phyloP scores from a whole-genome alignment of 2,329 filamentous ascomycete genomes.

The Aplosporella prunicola region DNA sequence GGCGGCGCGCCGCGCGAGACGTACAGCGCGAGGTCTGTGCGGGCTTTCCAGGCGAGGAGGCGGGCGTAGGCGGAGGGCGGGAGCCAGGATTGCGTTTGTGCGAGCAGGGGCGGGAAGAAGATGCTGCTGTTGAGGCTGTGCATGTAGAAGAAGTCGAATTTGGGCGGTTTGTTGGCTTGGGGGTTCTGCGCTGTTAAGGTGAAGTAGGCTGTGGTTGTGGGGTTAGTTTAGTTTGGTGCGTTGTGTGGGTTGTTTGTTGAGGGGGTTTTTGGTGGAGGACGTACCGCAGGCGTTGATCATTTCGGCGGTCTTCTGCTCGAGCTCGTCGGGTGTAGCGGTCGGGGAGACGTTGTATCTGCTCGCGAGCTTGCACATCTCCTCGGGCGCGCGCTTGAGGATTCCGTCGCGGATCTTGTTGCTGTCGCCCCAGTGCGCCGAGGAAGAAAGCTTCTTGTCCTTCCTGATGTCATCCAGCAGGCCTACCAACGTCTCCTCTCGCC shows the following conservation, averaged over 20 bases:
- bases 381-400: constrained; percentile 51
- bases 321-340: constrained; percentile 37
- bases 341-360: constrained; percentile 43
- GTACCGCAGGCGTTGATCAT: constrained; percentile 59
- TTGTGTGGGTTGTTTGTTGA: not conserved
- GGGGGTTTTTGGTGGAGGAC: constrained; percentile 9
- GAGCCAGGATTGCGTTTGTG: constrained; percentile 47
- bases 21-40: constrained; percentile 66
- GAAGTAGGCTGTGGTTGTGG: constrained; percentile 40
- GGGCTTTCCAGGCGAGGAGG: constrained; percentile 73
- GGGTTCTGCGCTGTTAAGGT: constrained; percentile 54
- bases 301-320: constrained; percentile 50
- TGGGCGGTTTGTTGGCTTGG: constrained; percentile 54
- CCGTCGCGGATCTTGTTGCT: constrained; percentile 60
- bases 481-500: constrained; percentile 37
- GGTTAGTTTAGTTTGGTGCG: not conserved
- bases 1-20: constrained; percentile 55
- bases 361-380: constrained; percentile 54
- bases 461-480: constrained; percentile 54
- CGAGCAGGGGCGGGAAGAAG: constrained; percentile 57
- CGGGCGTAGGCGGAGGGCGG: constrained; percentile 52
- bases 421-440: constrained; percentile 44
- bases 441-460: constrained; percentile 46
- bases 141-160: constrained; percentile 76
- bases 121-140: constrained; percentile 72